Evolutionary conservation across 305 asterid genomes (phyloP).

Genomic region (Plantago coronopus): DNA sequence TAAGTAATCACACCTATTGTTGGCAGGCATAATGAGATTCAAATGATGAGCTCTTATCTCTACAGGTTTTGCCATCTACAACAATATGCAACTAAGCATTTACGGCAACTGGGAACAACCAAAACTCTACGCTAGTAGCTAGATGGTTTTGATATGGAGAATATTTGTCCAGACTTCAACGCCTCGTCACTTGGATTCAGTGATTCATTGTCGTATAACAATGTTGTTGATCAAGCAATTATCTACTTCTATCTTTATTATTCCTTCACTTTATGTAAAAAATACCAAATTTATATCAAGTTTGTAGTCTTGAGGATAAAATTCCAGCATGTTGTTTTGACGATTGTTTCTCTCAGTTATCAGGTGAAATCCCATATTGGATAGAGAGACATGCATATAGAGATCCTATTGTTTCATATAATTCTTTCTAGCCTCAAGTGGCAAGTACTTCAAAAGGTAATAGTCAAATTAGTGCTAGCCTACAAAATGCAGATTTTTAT

Average conservation of each 20-base stretch:
- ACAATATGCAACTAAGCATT: constrained; percentile 44
- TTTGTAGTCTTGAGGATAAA: too few species aligned
- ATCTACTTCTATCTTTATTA: constrained; percentile 11
- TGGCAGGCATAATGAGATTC: not conserved
- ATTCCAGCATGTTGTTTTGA: not conserved
- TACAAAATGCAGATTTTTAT: too few species aligned
- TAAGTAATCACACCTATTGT: too few species aligned
- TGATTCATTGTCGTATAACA: constrained; percentile 35
- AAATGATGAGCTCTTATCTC: constrained; percentile 14
- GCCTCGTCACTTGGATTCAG: constrained; percentile 59
- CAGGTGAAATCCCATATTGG: constrained; percentile 28
- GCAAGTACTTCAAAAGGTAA: too few species aligned
- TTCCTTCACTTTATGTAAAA: not conserved
- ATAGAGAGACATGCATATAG: too few species aligned
- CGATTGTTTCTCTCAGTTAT: constrained; percentile 18
- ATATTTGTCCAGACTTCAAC: constrained; percentile 36
- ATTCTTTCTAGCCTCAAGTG: too few species aligned
- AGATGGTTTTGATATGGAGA: constrained; percentile 46
- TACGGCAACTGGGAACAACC: constrained; percentile 30
- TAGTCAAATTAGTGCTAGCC: too few species aligned
- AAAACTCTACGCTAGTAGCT: constrained; percentile 27
- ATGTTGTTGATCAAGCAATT: constrained; percentile 38
- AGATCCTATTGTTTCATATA: too few species aligned
- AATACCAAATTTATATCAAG: not conserved
- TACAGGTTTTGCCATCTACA: constrained; percentile 85